Evolutionary conservation across 441 rosid genomes (phyloP).

Genomic region (Croton laevigatus): DNA sequence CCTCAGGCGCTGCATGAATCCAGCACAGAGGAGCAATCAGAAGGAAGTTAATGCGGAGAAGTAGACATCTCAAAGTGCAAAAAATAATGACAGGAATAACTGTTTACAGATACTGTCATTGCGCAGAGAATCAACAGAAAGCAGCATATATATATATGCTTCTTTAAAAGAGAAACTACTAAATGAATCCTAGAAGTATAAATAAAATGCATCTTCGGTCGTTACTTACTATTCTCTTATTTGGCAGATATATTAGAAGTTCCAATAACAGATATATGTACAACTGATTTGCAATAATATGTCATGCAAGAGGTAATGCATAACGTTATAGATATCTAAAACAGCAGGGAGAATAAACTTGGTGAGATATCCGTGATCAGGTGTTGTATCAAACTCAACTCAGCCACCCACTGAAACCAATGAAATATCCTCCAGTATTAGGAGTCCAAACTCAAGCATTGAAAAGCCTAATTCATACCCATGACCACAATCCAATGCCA

Average conservation of each 20-base stretch:
- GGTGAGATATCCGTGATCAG: not conserved
- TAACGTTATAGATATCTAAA: not conserved
- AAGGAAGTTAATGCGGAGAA: slow-evolving; percentile 5
- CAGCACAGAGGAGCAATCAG: slow-evolving; percentile 8
- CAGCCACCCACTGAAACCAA: too few species aligned
- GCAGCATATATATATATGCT: not conserved
- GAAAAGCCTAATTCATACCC: not conserved
- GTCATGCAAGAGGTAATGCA: not conserved
- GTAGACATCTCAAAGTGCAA: not conserved
- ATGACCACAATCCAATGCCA: not conserved
- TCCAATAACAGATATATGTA: not conserved
- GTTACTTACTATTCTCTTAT: not conserved
- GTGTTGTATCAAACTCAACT: not conserved
- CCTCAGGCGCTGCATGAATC: slow-evolving; percentile 39
- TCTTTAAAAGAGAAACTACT: too few species aligned
- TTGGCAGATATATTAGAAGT: not conserved
- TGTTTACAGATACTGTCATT: not conserved
- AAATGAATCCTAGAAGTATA: not conserved
- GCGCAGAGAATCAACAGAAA: not conserved
- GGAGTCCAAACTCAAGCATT: not conserved
- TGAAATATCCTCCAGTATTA: not conserved
- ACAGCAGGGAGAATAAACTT: not conserved
- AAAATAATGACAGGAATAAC: not conserved
- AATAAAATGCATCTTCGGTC: not conserved
- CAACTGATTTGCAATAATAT: not conserved